Conservation (phyloP, 108 stramenopile genomes). For the Cyclotella cryptica region DNA sequence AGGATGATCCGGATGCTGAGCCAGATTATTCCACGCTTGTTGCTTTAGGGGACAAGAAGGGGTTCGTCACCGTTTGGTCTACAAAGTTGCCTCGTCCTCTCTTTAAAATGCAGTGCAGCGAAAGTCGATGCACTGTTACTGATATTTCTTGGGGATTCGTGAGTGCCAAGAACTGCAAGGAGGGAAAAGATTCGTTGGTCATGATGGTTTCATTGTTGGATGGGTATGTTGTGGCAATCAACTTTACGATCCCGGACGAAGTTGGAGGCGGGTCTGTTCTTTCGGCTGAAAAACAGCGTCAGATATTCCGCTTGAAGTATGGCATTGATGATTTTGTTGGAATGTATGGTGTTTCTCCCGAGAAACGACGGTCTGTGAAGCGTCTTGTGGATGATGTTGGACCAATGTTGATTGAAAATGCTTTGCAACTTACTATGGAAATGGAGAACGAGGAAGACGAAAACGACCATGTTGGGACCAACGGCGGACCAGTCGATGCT, state of each 20-base stretch:
- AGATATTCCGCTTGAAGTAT: conserved; percentile 79
- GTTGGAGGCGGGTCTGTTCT: conserved; percentile 66
- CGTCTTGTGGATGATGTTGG: conserved; percentile 75
- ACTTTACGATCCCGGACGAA: conserved; percentile 75
- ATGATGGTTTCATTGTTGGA: conserved; percentile 83
- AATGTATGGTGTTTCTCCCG: conserved; percentile 21
- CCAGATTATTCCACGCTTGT: conserved; percentile 84
- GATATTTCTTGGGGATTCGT: conserved; percentile 82
- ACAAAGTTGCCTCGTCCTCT: conserved; percentile 73
- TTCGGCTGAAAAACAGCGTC: conserved; percentile 55
- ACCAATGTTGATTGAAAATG: conserved; percentile 86
- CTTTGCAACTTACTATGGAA: conserved; percentile 79
- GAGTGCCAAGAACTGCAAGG: conserved; percentile 27
- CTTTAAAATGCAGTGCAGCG: conserved; percentile 88
- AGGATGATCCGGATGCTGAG: conserved; percentile 66
- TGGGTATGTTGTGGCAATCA: conserved; percentile 82
- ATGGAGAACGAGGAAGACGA: conserved; percentile 46
- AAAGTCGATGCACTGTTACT: conserved; percentile 83
- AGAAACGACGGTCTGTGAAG: conserved; percentile 31
- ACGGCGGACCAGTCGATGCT: conserved; percentile 34
- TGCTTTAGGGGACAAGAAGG: conserved; percentile 85
- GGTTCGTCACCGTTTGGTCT: conserved; percentile 90
- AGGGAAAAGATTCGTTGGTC: conserved; percentile 48
- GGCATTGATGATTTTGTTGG: conserved; percentile 73
- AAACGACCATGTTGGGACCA: conserved; percentile 28